A percentile compares a stretch with the other conserved stretches of the same genome.
phyloP scores from a whole-genome alignment of 352 stramenopile species.

The Globisporangium heterothallicum region DNA sequence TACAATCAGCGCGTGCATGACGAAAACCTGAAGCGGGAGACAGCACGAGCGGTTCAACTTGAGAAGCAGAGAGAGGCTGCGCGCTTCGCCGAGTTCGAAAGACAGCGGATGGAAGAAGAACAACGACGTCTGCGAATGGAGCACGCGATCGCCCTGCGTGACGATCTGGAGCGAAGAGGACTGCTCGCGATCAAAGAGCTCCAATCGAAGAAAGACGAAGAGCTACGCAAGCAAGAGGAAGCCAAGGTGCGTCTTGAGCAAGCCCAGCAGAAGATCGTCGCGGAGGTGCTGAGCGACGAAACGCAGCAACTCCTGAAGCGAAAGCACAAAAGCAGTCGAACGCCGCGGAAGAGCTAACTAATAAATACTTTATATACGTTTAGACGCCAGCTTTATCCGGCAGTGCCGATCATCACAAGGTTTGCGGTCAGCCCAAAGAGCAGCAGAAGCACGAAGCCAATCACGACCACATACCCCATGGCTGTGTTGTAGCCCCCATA shows the following conservation, averaged over 20 bases:
- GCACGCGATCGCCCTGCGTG: constrained; percentile 22
- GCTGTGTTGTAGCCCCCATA: constrained; percentile 24
- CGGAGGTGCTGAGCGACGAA: constrained; percentile 31
- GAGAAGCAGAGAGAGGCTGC: constrained; percentile 27
- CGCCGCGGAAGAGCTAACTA: background rate
- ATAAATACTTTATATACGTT: background rate
- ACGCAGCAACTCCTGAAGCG: constrained; percentile 27
- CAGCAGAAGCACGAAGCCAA: constrained; percentile 28
- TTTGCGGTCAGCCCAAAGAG: constrained; percentile 28
- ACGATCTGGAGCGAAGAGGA: constrained; percentile 34
- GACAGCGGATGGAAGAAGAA: constrained; percentile 21
- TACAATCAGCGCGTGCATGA: constrained; percentile 35
- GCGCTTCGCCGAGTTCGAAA: constrained; percentile 19
- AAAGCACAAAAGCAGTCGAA: constrained; percentile 1
- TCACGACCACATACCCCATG: constrained; percentile 21
- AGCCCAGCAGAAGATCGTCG: constrained; percentile 26
- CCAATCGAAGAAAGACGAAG: constrained; percentile 43
- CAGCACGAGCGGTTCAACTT: constrained; percentile 10
- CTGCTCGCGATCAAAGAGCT: constrained; percentile 34
- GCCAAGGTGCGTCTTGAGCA: constrained; percentile 20
- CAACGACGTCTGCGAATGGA: constrained; percentile 21
- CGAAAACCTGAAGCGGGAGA: constrained; percentile 34
- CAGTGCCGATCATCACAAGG: constrained; percentile 13
- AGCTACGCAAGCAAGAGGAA: constrained; percentile 33
- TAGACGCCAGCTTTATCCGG: background rate